Evolutionary conservation across 257 asterid genomes (phyloP).

Genomic region (Solanum sejunctum): DNA sequence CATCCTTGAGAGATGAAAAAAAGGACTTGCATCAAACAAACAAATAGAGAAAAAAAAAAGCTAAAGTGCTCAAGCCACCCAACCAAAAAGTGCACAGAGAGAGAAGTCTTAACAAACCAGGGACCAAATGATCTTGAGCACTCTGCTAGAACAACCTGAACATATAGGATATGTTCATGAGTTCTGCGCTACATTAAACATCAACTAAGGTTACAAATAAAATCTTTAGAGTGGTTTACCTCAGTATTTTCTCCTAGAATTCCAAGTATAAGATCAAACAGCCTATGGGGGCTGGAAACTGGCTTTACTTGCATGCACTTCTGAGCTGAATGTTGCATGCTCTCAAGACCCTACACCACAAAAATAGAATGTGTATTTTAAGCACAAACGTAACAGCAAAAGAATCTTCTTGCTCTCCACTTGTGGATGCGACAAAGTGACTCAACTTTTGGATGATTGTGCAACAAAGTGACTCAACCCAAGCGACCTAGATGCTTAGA

Average conservation of each 20-base stretch:
- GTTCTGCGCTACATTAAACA: background rate
- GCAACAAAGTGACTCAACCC: background rate
- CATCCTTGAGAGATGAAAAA: constrained; percentile 44
- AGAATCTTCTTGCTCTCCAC: background rate
- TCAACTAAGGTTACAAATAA: background rate
- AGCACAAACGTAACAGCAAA: background rate
- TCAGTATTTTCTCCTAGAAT: constrained; percentile 80
- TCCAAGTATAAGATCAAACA: constrained; percentile 65
- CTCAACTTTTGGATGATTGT: background rate
- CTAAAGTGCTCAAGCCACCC: background rate
- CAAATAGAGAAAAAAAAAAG: background rate
- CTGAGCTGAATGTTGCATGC: constrained; percentile 77
- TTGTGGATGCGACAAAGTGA: background rate
- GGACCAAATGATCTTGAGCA: constrained; percentile 95
- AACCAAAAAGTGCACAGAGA: background rate
- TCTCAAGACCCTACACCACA: constrained; percentile 69
- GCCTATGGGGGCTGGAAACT: constrained; percentile 48
- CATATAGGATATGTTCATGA: background rate
- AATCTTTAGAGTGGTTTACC: constrained; percentile 22
- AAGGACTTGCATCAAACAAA: background rate
- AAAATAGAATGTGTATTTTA: background rate
- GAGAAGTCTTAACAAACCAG: constrained; percentile 47
- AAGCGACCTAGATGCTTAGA: background rate
- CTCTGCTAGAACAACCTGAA: constrained; percentile 83
- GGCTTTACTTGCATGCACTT: constrained; percentile 80